Conservation (phyloP, 2,329 filamentous ascomycete genomes). For the Stachybotrys echinatus region DNA sequence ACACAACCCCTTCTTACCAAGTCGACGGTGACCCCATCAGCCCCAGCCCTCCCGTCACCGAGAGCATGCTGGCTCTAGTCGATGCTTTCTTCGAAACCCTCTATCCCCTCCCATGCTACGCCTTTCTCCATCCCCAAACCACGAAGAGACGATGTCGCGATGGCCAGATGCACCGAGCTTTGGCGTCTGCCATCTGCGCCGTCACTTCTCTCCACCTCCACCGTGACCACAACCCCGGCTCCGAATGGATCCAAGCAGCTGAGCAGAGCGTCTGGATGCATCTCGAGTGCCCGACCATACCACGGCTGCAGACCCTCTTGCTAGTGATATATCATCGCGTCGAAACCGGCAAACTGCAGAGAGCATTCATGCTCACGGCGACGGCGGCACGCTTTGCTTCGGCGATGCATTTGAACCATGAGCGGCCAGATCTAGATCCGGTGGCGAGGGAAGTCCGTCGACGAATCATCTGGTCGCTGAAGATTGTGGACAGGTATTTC, state of each 20-base stretch:
- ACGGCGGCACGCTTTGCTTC: conserved; percentile 19
- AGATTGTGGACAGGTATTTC: conserved; percentile 19
- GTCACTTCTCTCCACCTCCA: conserved; percentile 31
- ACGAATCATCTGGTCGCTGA: conserved; percentile 22
- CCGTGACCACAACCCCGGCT: conserved; percentile 17
- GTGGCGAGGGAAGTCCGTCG: conserved; percentile 20
- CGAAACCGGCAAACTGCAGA: conserved; percentile 21
- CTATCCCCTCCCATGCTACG: conserved; percentile 14
- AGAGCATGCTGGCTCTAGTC: conserved; percentile 12
- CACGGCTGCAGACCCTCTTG: conserved; percentile 33
- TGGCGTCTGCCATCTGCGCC: conserved; percentile 11
- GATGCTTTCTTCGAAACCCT: conserved; percentile 17
- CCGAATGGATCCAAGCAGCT: conserved; percentile 37
- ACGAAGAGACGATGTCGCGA: conserved; percentile 45
- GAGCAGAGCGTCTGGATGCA: conserved; percentile 36
- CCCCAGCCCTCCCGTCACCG: conserved; percentile 5
- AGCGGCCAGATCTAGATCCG: conserved; percentile 15
- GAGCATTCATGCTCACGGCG: conserved; percentile 24
- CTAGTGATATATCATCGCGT: conserved; percentile 22
- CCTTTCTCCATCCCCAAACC: conserved; percentile 42
- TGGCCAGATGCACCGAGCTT: conserved; percentile 38
- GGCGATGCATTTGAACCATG: conserved; percentile 23
- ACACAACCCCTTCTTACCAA: not conserved
- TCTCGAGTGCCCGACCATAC: conserved; percentile 40
- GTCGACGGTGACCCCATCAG: not conserved